These are phyloP conservation scores for Favolaschia claudopus DNA, from an alignment of 768 basidiomycete genomes.

Conservation along the genomic window DNA sequence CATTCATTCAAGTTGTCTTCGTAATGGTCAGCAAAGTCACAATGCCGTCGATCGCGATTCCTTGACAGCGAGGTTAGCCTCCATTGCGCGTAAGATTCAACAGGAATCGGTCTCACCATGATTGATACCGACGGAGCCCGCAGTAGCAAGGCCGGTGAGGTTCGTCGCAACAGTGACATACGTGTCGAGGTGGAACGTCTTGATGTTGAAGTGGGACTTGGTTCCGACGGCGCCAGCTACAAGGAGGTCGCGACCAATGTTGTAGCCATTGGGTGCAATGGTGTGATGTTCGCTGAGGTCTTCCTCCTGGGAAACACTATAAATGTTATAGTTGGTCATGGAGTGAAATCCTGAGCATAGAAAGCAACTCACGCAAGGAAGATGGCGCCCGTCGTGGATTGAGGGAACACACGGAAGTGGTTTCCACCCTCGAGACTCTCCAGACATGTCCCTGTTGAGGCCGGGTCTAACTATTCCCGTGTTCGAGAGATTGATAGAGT, in stretches of 20 bases:
- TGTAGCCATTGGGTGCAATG: conserved; percentile 53
- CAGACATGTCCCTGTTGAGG: conserved; percentile 49
- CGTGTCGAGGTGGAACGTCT: conserved; percentile 12
- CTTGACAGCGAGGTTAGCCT: conserved; percentile 31
- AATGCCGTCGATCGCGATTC: conserved; percentile 54
- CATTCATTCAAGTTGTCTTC: conserved; percentile 22
- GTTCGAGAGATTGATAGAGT: too few species aligned
- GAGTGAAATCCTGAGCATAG: not conserved
- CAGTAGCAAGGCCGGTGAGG: conserved; percentile 48
- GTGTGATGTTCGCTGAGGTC: conserved; percentile 42
- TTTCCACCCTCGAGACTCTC: conserved; percentile 55
- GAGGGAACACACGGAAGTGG: conserved; percentile 56
- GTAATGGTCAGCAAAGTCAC: conserved; percentile 53
- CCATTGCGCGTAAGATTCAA: not conserved
- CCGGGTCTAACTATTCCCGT: conserved; percentile 50
- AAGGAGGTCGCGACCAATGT: conserved; percentile 51
- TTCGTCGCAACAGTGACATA: conserved; percentile 45
- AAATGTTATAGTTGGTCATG: not conserved
- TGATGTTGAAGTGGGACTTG: conserved; percentile 37
- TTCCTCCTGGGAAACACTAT: conserved; percentile 54
- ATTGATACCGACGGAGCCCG: conserved; percentile 51
- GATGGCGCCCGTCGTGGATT: conserved; percentile 49
- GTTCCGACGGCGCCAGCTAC: conserved; percentile 43
- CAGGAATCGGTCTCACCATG: conserved; percentile 47
- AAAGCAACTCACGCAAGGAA: conserved; percentile 53